These are phyloP conservation scores for Biscogniauxia sp. DNA, from an alignment of 2,329 filamentous ascomycete species.

Conservation along the genomic window DNA sequence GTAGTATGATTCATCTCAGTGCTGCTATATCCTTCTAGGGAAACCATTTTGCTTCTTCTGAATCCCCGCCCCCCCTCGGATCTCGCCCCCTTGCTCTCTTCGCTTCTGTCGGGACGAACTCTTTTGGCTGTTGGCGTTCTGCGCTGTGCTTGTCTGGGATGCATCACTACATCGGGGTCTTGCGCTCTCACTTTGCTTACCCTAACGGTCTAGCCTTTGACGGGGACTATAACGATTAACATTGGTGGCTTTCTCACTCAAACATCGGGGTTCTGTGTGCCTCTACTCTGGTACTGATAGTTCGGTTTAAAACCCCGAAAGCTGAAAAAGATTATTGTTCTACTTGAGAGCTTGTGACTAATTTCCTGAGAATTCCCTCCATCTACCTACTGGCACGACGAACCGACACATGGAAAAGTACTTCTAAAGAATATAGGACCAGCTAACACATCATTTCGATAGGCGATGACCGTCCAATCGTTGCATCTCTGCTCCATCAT, in stretches of 20 bases:
- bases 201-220: not conserved
- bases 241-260: not conserved
- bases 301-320: no score
- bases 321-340: no score
- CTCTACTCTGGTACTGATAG: not conserved
- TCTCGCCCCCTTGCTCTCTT: not conserved
- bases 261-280: not conserved
- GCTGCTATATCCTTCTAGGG: not conserved
- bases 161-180: not conserved
- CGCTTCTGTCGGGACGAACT: not conserved
- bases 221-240: not conserved
- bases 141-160: not conserved
- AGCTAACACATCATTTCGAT: no score
- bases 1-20: not conserved
- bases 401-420: no score
- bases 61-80: not conserved
- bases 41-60: not conserved
- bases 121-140: not conserved
- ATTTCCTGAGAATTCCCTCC: no score
- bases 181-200: not conserved
- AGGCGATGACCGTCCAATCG: no score
- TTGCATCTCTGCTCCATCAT: not conserved
- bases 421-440: no score
- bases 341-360: no score
- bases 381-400: no score